Evolutionary conservation across 192 early-diverging fungal species (phyloP), one percentile per base, ranked within the genome.

Genomic region (Entomortierella lignicola): DNA sequence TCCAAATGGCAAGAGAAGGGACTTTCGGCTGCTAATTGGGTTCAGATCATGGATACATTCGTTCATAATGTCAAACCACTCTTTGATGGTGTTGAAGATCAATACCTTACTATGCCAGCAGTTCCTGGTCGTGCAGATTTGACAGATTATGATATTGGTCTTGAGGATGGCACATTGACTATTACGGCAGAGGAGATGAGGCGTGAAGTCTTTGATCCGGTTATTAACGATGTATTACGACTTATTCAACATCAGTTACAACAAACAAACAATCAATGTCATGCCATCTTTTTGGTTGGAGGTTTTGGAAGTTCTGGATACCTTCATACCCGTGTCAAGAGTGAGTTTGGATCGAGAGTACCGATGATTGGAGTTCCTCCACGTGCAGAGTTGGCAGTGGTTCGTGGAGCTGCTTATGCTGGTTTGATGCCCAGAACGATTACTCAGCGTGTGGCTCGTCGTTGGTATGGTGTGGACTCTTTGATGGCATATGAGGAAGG

Each of bases 201-300:
- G 30, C 80, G 77, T 34, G 82, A 87, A 41, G 84, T 89, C 23
- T 89, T 89, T 84, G 86, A 87, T 47, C 86, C 85, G 18, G 86
- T 88, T 25, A 65, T 89, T 42, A 68, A 84, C 32, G 84, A 87
- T 75, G 85, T 89, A 3, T 34, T 89, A 15, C 71, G 70, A 27
- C 52, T 89, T 55, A 85, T 87, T 27, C 80, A 85, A 60, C 74
- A 89, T 21, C 88, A 89, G 50, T 42, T 89, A 20, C 65, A 68
- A 50, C 81, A 81, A 50, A 70, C 81, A 4, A 53, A 71, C 11
- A 62, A 39, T n/a, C 69, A 69, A 18, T 63, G 84, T 20, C 60
- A 82, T 37, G 83, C 86, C 42, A 84, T 89, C 34, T 86, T 89
- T 50, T 58, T 89, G 26, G 88, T 89, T 8, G 88, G 88, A 65